Evolutionary conservation across 1,284 basidiomycete species (phyloP).

Genomic region (Microbotryum scabiosae): DNA sequence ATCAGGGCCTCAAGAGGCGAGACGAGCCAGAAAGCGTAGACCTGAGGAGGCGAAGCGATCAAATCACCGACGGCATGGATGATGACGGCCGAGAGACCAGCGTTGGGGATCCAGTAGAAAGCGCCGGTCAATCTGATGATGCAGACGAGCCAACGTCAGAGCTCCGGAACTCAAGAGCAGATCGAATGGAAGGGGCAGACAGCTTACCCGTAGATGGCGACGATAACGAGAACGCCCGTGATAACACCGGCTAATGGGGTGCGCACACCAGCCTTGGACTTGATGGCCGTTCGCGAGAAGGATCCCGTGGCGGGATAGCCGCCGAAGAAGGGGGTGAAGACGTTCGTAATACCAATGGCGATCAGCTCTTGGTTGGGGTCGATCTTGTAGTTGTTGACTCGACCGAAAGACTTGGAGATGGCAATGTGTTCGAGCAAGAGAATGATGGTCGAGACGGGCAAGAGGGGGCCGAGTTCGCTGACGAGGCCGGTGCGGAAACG

Average conservation of each 20-base stretch:
- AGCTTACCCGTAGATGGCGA: slow-evolving; percentile 80
- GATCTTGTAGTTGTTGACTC: slow-evolving; percentile 94
- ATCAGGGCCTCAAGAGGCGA: slow-evolving; percentile 90
- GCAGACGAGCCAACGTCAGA: neutral
- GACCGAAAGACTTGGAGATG: slow-evolving; percentile 79
- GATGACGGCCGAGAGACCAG: slow-evolving; percentile 77
- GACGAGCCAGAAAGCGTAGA: slow-evolving; percentile 89
- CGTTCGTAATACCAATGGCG: slow-evolving; percentile 83
- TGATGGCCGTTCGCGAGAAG: slow-evolving; percentile 92
- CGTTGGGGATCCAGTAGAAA: slow-evolving; percentile 76
- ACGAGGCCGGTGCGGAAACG: slow-evolving; percentile 52
- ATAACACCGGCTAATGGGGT: slow-evolving; percentile 85
- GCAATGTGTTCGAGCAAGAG: slow-evolving; percentile 93
- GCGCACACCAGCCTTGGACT: slow-evolving; percentile 91
- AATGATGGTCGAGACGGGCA: slow-evolving; percentile 89
- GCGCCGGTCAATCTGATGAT: slow-evolving; percentile 52
- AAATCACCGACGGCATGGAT: slow-evolving; percentile 69
- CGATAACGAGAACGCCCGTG: slow-evolving; percentile 79
- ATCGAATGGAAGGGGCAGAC: slow-evolving; percentile 22
- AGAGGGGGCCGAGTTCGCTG: slow-evolving; percentile 59
- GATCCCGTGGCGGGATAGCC: slow-evolving; percentile 97
- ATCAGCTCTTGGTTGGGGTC: slow-evolving; percentile 95
- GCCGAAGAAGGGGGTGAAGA: slow-evolving; percentile 33
- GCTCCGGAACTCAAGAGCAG: too few species aligned
- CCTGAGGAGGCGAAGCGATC: slow-evolving; percentile 74